Conservation (phyloP, 306 rosid species). For the Spatholobus suberectus region DNA sequence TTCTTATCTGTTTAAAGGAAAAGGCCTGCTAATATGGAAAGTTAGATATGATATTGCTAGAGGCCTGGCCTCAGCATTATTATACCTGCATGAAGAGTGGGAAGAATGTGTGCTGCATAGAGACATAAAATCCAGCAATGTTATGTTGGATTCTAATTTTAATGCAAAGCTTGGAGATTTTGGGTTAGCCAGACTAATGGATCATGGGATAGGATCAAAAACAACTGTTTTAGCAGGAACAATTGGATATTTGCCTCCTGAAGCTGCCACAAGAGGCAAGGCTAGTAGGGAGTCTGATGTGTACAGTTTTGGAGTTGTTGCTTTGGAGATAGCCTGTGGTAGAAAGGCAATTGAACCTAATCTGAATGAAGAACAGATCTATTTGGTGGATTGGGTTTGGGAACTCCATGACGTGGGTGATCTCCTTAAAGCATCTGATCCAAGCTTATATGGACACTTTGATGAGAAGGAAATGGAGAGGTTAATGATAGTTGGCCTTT, state of each 20-base stretch:
- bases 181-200: slow-evolving; percentile 48
- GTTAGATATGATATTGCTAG: slow-evolving; percentile 43
- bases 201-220: slow-evolving; percentile 27
- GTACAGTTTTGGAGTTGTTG: slow-evolving; percentile 53
- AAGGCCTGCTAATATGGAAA: slow-evolving; percentile 40
- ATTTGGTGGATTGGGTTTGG: slow-evolving; percentile 52
- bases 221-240: slow-evolving; percentile 53
- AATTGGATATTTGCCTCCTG: slow-evolving; percentile 55
- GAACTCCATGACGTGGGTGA: slow-evolving; percentile 27
- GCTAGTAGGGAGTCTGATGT: slow-evolving; percentile 50
- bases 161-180: slow-evolving; percentile 54
- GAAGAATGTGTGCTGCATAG: slow-evolving; percentile 47
- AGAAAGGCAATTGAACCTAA: slow-evolving; percentile 38
- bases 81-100: slow-evolving; percentile 52
- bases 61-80: slow-evolving; percentile 48
- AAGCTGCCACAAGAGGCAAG: slow-evolving; percentile 38
- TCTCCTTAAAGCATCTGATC: slow-evolving; percentile 40
- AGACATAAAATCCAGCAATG: slow-evolving; percentile 55
- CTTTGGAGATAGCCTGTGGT: slow-evolving; percentile 54
- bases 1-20: slow-evolving; percentile 38
- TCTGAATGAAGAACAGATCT: slow-evolving; percentile 5
- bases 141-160: slow-evolving; percentile 50
- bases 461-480: slow-evolving; percentile 38
- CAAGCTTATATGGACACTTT: slow-evolving; percentile 38
- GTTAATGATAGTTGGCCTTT: slow-evolving; percentile 48